These are phyloP conservation scores for Gynochthodes officinalis DNA, from an alignment of 257 asterid species.

Conservation along the genomic window DNA sequence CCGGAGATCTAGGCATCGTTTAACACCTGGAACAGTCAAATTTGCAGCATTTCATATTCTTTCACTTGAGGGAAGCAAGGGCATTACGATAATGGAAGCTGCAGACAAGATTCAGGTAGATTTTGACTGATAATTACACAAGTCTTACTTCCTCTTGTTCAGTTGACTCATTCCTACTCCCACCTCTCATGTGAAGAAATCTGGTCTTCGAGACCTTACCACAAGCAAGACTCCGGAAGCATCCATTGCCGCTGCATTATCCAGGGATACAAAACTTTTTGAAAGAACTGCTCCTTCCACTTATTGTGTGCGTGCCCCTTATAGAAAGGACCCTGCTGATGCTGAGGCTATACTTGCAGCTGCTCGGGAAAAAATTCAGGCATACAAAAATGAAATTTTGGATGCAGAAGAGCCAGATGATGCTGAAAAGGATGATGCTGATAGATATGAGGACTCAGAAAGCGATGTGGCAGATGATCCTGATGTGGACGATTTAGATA, in stretches of 20 bases:
- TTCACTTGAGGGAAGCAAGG: conserved; percentile 80
- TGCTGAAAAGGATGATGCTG: conserved; percentile 66
- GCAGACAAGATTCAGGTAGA: conserved; percentile 92
- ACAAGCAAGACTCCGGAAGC: conserved; percentile 98
- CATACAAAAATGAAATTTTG: conserved; percentile 47
- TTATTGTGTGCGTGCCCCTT: conserved; percentile 77
- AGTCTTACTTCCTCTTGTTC: neutral
- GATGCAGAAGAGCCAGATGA: conserved; percentile 64
- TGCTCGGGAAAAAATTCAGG: conserved; percentile 67
- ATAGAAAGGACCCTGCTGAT: conserved; percentile 73
- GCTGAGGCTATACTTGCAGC: conserved; percentile 56
- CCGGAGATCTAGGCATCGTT: conserved; percentile 78
- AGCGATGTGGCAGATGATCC: conserved; percentile 73
- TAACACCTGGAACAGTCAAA: conserved; percentile 98
- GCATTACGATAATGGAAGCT: conserved; percentile 73
- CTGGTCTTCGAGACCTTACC: conserved; percentile 92
- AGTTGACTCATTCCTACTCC: conserved; percentile 7
- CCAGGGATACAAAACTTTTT: conserved; percentile 85
- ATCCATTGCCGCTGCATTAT: conserved; percentile 90
- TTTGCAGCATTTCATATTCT: conserved; percentile 89
- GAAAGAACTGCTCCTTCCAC: conserved; percentile 98
- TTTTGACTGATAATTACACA: conserved; percentile 6
- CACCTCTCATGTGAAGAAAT: conserved; percentile 43
- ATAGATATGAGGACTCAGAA: conserved; percentile 70
- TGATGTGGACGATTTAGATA: conserved; percentile 56